Conservation (phyloP, 306 rosid species). For the Prinsepia uniflora region DNA sequence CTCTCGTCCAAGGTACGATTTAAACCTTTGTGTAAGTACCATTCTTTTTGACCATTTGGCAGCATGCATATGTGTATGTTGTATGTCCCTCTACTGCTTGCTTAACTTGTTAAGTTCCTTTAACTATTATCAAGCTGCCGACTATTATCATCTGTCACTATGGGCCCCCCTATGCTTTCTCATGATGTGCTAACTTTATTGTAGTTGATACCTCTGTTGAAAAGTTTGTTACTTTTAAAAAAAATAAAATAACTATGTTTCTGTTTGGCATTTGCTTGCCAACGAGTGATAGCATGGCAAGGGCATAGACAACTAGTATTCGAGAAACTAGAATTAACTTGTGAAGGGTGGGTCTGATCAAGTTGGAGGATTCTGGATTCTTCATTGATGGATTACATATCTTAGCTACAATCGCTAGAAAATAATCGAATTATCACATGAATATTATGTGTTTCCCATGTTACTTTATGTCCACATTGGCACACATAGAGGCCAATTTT, state of each 20-base stretch:
- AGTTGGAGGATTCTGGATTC: not conserved
- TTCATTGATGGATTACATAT: not conserved
- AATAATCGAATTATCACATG: not conserved
- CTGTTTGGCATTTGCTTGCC: not conserved
- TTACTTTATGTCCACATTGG: not conserved
- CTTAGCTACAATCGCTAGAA: not conserved
- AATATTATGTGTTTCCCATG: not conserved
- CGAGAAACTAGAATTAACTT: not conserved
- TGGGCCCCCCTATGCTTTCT: not conserved
- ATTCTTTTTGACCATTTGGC: constrained; percentile 3
- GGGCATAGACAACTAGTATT: not conserved
- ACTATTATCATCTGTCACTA: not conserved
- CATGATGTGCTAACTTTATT: not conserved
- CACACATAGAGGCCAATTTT: not conserved
- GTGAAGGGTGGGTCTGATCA: not conserved
- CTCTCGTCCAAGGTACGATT: constrained; percentile 78
- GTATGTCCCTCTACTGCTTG: not conserved
- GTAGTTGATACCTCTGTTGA: not conserved
- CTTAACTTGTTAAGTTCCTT: not conserved
- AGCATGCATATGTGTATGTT: not conserved
- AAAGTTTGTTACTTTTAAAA: not conserved
- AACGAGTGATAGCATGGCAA: constrained; percentile 1
- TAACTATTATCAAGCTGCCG: not conserved
- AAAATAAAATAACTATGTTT: not conserved
- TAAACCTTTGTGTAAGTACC: not conserved